phyloP scores from a whole-genome alignment of 352 stramenopile genomes.

The Phytophthora parvispora region DNA sequence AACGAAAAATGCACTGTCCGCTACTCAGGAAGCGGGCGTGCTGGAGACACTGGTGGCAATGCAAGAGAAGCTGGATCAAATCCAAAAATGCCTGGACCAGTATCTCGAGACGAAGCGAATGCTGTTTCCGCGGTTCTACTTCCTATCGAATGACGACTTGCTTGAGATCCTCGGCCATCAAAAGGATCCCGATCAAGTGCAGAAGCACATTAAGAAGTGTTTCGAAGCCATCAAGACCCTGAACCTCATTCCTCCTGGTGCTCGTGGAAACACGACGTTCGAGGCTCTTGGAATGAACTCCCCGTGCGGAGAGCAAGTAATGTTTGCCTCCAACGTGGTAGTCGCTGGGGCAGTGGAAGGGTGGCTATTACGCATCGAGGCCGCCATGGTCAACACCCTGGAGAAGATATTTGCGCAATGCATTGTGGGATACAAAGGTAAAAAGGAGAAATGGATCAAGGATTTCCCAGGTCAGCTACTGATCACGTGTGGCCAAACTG shows the following conservation, averaged over 20 bases:
- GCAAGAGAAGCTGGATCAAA: constrained; percentile 90
- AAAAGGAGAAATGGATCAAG: constrained; percentile 97
- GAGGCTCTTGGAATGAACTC: constrained; percentile 93
- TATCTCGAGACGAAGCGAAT: constrained; percentile 92
- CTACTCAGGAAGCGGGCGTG: constrained; percentile 69
- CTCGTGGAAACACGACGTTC: constrained; percentile 86
- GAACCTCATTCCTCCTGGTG: constrained; percentile 66
- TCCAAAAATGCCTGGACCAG: constrained; percentile 90
- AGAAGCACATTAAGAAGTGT: constrained; percentile 94
- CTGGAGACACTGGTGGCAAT: constrained; percentile 79
- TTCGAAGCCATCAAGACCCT: constrained; percentile 93
- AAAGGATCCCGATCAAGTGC: constrained; percentile 90
- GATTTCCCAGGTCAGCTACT: constrained; percentile 94
- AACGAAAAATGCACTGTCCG: constrained; percentile 79
- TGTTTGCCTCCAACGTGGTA: constrained; percentile 89
- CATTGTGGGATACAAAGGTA: constrained; percentile 90
- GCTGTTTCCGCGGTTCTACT: constrained; percentile 91
- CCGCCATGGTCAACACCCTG: constrained; percentile 86
- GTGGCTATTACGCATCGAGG: constrained; percentile 90
- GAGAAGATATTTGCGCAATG: constrained; percentile 90
- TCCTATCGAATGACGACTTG: constrained; percentile 91
- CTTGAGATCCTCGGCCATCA: constrained; percentile 90
- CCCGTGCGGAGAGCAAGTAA: constrained; percentile 89
- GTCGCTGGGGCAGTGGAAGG: constrained; percentile 93
- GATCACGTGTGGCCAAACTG: constrained; percentile 94